Conservation (phyloP, 805 yeast species). For the Candida mattraensis region DNA sequence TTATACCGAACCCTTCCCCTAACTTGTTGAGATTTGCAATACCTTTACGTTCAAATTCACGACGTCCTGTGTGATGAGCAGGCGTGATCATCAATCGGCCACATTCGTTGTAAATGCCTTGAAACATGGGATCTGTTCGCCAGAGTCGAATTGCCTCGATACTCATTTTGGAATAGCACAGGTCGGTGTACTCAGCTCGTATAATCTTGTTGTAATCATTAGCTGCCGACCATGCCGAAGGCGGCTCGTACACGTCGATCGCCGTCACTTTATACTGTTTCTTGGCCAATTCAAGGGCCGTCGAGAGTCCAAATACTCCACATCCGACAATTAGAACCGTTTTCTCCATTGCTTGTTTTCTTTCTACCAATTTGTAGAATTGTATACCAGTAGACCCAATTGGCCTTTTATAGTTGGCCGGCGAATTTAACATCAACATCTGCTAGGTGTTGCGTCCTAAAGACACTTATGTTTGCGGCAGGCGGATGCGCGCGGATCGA, state of each 20-base stretch:
- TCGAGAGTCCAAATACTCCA: slow-evolving; percentile 48
- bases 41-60: slow-evolving; percentile 38
- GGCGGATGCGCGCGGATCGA: too few relatives aligned
- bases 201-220: slow-evolving; percentile 43
- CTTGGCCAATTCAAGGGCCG: slow-evolving; percentile 39
- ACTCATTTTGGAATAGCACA: slow-evolving; percentile 41
- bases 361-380: too few relatives aligned
- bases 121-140: slow-evolving; percentile 36
- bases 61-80: slow-evolving; percentile 32
- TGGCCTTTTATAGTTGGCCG: too few relatives aligned
- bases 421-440: too few relatives aligned
- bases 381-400: too few relatives aligned
- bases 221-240: slow-evolving; percentile 1
- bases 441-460: too few relatives aligned
- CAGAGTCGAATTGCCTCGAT: slow-evolving; percentile 45
- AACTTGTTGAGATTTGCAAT: slow-evolving; percentile 34
- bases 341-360: too few relatives aligned
- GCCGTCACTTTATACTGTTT: slow-evolving; percentile 30
- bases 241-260: not conserved
- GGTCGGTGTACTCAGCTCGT: slow-evolving; percentile 46
- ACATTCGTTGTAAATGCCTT: slow-evolving; percentile 38
- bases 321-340: slow-evolving; percentile 36
- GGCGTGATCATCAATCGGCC: slow-evolving; percentile 45
- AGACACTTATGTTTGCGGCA: too few relatives aligned
- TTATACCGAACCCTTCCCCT: slow-evolving; percentile 31